Conservation (phyloP, 192 early-diverging fungal genomes). For the Backusella sp. region DNA sequence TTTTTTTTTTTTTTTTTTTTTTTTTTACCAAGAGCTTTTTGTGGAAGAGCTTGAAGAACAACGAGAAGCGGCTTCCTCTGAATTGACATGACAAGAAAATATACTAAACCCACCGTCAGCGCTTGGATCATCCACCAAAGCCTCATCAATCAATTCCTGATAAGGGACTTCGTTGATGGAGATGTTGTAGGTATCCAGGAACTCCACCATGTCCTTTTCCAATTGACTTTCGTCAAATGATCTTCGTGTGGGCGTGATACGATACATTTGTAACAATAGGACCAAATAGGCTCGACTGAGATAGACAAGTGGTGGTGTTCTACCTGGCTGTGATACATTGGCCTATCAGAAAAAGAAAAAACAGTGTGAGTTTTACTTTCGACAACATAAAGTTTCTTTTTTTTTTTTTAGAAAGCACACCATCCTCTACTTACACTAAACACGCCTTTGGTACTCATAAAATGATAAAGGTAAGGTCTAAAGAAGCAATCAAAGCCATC, state of each 20-base stretch:
- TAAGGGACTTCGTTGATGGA: not conserved
- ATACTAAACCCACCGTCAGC: conserved; percentile 12
- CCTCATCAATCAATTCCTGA: not conserved
- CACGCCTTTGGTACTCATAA: conserved; percentile 18
- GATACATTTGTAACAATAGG: conserved; percentile 19
- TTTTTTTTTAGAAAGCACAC: too few relatives aligned
- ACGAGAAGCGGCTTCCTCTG: not conserved
- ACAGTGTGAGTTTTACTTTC: too few relatives aligned
- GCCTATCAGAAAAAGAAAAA: not conserved
- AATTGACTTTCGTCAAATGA: conserved; percentile 27
- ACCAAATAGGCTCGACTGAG: conserved; percentile 6
- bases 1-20: not conserved
- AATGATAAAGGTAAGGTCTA: conserved; percentile 33
- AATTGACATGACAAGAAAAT: not conserved
- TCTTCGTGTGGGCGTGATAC: conserved; percentile 15
- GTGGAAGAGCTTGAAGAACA: not conserved
- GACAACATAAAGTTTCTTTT: too few relatives aligned
- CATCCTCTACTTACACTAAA: conserved; percentile 18
- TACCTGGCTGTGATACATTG: conserved; percentile 17
- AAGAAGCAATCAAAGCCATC: conserved; percentile 31
- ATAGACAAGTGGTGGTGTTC: not conserved
- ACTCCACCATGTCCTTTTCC: conserved; percentile 19
- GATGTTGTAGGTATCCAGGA: conserved; percentile 10
- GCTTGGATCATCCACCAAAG: conserved; percentile 6
- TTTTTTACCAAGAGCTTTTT: conserved; percentile 1